Evolutionary conservation across 768 basidiomycete species (phyloP).

Genomic region (Auriculariales sp.): DNA sequence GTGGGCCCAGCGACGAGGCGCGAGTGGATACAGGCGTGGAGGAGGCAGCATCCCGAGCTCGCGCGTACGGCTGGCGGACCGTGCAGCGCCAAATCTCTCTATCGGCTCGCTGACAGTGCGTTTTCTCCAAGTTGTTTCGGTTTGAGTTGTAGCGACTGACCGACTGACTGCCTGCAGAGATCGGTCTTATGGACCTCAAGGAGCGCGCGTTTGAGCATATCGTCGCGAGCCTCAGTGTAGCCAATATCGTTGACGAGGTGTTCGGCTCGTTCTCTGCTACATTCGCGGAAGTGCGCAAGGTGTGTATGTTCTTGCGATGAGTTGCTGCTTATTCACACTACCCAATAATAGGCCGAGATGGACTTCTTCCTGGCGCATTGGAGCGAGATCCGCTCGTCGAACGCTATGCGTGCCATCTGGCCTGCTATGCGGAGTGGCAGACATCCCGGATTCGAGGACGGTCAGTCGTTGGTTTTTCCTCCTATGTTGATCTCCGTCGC

Average conservation of each 20-base stretch:
- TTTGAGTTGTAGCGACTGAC: neutral
- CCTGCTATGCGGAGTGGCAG: slow-evolving; percentile 70
- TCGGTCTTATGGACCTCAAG: slow-evolving; percentile 59
- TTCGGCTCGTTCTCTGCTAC: slow-evolving; percentile 76
- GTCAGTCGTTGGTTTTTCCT: too few species aligned
- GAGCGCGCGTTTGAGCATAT: slow-evolving; percentile 74
- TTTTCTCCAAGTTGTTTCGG: slow-evolving; percentile 3
- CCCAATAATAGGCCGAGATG: slow-evolving; percentile 38
- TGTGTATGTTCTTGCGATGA: slow-evolving; percentile 14
- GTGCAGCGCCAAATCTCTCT: slow-evolving; percentile 75
- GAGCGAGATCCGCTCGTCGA: slow-evolving; percentile 70
- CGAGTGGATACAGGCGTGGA: slow-evolving; percentile 69
- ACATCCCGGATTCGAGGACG: slow-evolving; percentile 82
- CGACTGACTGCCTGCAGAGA: slow-evolving; percentile 27
- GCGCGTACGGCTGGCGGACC: slow-evolving; percentile 32
- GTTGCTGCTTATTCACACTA: neutral
- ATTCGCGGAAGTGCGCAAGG: slow-evolving; percentile 71
- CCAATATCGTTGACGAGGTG: slow-evolving; percentile 75
- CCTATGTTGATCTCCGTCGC: too few species aligned
- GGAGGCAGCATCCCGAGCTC: slow-evolving; percentile 37
- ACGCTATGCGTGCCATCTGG: slow-evolving; percentile 73
- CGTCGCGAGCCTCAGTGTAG: slow-evolving; percentile 52
- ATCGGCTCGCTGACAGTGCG: slow-evolving; percentile 71
- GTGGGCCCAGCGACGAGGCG: slow-evolving; percentile 24
- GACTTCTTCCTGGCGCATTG: slow-evolving; percentile 71